Conservation (phyloP, 2,329 filamentous ascomycete genomes). For the Penicillium sp. region DNA sequence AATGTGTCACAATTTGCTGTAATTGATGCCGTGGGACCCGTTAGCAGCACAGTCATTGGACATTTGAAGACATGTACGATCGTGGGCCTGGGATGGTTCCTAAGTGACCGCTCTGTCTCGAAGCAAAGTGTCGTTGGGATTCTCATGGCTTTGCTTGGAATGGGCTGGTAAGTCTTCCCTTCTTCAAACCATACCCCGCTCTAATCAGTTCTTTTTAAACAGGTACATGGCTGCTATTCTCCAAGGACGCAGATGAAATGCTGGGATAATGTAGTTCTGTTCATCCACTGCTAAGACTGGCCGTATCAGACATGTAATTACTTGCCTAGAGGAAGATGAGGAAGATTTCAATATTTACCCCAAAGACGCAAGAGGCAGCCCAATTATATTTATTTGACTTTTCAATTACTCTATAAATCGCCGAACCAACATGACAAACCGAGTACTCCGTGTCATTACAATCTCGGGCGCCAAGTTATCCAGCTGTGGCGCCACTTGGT, state of each 20-base stretch:
- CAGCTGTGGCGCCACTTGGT: not conserved
- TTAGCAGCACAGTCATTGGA: not conserved
- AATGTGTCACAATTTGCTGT: not conserved
- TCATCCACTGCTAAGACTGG: too few species aligned
- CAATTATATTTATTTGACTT: not conserved
- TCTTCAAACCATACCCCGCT: not conserved
- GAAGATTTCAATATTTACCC: not conserved
- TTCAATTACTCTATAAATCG: not conserved
- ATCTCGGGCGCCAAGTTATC: not conserved
- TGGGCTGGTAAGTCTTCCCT: not conserved
- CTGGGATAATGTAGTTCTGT: too few species aligned
- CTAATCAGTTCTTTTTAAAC: not conserved
- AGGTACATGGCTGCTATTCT: not conserved
- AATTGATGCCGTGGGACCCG: not conserved
- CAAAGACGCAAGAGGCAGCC: not conserved
- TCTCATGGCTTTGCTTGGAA: not conserved
- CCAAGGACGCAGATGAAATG: not conserved
- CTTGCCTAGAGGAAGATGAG: not conserved
- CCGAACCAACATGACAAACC: not conserved
- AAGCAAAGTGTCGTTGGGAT: not conserved
- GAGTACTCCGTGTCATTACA: not conserved
- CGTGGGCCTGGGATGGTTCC: not conserved
- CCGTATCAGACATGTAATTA: not conserved
- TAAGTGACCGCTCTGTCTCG: not conserved
- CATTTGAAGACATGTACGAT: not conserved